Evolutionary conservation across 352 stramenopile genomes (phyloP).

Genomic region (Stephanocyclus meneghinianus): DNA sequence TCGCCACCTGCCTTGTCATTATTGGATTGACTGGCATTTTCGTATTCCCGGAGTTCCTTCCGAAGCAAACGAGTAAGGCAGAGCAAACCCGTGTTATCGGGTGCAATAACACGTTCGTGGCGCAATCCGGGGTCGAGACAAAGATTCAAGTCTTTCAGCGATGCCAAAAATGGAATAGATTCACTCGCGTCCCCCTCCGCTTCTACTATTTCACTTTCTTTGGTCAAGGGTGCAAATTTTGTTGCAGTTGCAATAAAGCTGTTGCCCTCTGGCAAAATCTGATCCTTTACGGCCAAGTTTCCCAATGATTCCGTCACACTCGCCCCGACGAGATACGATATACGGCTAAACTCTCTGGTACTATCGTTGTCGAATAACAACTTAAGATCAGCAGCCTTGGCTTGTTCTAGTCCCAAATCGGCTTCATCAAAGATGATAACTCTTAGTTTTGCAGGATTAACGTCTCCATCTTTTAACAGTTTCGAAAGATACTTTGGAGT

Average conservation of each 20-base stretch:
- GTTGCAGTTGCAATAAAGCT: conserved; percentile 81
- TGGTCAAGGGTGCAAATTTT: conserved; percentile 56
- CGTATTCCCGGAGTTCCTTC: conserved; percentile 70
- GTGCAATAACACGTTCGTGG: conserved; percentile 66
- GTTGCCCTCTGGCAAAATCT: conserved; percentile 72
- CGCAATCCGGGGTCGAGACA: conserved; percentile 74
- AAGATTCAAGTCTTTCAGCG: conserved; percentile 72
- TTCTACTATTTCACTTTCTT: conserved; percentile 25
- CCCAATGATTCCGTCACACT: conserved; percentile 77
- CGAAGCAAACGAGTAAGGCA: conserved; percentile 66
- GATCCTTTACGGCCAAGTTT: conserved; percentile 68
- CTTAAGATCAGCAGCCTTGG: conserved; percentile 53
- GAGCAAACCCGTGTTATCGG: conserved; percentile 55
- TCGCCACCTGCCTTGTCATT: conserved; percentile 6
- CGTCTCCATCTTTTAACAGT: conserved; percentile 70
- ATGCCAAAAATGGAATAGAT: conserved; percentile 34
- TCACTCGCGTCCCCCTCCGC: not conserved
- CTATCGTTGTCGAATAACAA: conserved; percentile 67
- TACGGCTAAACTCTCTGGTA: conserved; percentile 64
- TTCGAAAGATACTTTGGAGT: conserved; percentile 76
- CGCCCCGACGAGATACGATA: conserved; percentile 77
- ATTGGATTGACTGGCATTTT: conserved; percentile 25
- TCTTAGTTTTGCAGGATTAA: conserved; percentile 70
- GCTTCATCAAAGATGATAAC: conserved; percentile 78
- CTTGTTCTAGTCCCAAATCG: conserved; percentile 80